Evolutionary conservation across 495 filamentous ascomycete genomes (phyloP).

Genomic region (Hyphodiscus hymeniophilus): DNA sequence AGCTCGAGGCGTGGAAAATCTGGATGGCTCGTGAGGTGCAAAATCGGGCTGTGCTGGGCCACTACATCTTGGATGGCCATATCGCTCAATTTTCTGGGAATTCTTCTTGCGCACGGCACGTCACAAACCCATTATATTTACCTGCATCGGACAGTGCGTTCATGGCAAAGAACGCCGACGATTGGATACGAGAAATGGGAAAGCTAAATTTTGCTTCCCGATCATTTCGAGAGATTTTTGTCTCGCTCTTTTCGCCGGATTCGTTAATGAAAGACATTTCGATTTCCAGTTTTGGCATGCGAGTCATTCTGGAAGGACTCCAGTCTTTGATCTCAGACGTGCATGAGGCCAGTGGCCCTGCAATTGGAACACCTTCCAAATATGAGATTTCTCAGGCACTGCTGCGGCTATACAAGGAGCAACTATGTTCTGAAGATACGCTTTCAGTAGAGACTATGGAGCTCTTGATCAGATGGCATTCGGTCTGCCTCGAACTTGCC

Average conservation of each 20-base stretch:
- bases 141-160: constrained; percentile 37
- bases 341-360: constrained; percentile 29
- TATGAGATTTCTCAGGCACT: constrained; percentile 34
- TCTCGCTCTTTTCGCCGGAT: constrained; percentile 32
- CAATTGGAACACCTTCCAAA: constrained; percentile 33
- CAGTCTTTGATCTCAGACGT: constrained; percentile 37
- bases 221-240: constrained; percentile 35
- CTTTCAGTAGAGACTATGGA: constrained; percentile 33
- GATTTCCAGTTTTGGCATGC: constrained; percentile 35
- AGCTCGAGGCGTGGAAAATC: constrained; percentile 34
- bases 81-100: constrained; percentile 40
- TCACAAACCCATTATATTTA: constrained; percentile 33
- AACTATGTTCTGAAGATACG: constrained; percentile 32
- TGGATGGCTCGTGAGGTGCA: constrained; percentile 41
- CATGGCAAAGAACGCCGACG: constrained; percentile 33
- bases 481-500: constrained; percentile 38
- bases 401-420: constrained; percentile 34
- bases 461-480: constrained; percentile 40
- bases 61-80: constrained; percentile 40
- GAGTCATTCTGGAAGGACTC: constrained; percentile 38
- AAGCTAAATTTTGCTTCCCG: constrained; percentile 25
- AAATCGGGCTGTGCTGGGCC: constrained; percentile 37
- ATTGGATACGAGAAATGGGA: constrained; percentile 34
- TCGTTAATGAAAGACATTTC: constrained; percentile 15
- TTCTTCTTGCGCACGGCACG: constrained; percentile 34